Base-by-base conservation (phyloP, 2,329 filamentous ascomycete genomes). In the Nannizzia gypsea region DNA sequence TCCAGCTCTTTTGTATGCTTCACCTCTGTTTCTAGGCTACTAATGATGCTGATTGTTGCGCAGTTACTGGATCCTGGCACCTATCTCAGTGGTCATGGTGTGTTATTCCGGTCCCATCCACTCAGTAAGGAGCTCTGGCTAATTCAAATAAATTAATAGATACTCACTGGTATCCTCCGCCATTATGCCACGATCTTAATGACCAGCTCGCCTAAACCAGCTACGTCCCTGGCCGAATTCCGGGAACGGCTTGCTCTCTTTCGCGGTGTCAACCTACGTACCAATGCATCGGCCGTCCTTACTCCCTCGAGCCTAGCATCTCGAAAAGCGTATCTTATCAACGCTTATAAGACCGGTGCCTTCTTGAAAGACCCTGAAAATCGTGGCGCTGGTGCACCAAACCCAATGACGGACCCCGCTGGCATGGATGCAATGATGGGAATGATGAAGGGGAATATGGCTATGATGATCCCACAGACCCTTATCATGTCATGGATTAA, bases 341-440 rank as follows among this genome's bases (percentile, higher is more conserved):
- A 85, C 3, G 88, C 86, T 11, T 96, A 87, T 76, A 89, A 96
- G 73, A 86, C 84, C 24, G 93, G 95, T 55, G 83, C 83, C 36
- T 99, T 90, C 71, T 79, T 99, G 55, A 96, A 96, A 72, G 89
- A 95, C 64, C 91, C 90, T 1, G 89, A 93, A 59, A 83, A 80
- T 69, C 86, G 88, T 70, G 91, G 91, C 58, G 89, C 96, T 76
- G 87, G 90, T 2, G 87, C 90, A 20, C 84, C 89, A 40, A 99
- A 97, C 75, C 93, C 93, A 3, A 90, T 99, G 83, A 89, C 87
- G 9, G 93, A 99, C 73, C 95, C 95, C 22, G 87, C 87, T 55
- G 90, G 89, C 61, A 99, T 99, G 93, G 95, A 99, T 71, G 92
- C 91, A 66, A 99, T 99, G 93, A 99, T 99, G 93, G 92, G 93